These are phyloP conservation scores for Colletotrichum karsti DNA, from an alignment of 2,329 filamentous ascomycete species.

Conservation along the genomic window DNA sequence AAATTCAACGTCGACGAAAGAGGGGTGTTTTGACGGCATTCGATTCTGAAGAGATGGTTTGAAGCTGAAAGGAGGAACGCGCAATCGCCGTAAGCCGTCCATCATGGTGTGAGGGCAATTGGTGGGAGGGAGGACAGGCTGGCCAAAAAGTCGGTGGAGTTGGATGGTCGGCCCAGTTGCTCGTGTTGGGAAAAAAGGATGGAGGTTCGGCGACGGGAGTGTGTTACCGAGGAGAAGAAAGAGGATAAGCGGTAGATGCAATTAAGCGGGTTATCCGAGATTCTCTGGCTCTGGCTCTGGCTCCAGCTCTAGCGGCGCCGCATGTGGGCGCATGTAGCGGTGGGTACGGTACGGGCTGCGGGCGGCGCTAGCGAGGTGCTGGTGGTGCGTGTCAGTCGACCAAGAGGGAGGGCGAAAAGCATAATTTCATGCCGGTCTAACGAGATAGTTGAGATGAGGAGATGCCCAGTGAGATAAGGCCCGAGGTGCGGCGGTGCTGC, in stretches of 20 bases:
- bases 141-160: conserved; percentile 26
- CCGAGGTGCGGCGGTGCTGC: background rate
- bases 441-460: conserved; percentile 1
- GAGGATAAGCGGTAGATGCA: conserved; percentile 25
- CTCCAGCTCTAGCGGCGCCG: conserved; percentile 7
- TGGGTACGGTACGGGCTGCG: conserved; percentile 1
- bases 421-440: conserved; percentile 16
- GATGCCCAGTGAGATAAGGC: conserved; percentile 23
- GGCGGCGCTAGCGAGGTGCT: conserved; percentile 10
- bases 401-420: conserved; percentile 7
- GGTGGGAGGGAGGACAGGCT: conserved; percentile 16
- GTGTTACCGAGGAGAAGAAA: conserved; percentile 10
- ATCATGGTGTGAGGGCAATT: background rate
- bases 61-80: background rate
- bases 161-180: conserved; percentile 21
- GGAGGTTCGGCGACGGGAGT: conserved; percentile 20
- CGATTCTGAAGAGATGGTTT: background rate
- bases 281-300: too few species aligned
- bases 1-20: conserved; percentile 25
- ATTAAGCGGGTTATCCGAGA: conserved; percentile 5
- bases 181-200: conserved; percentile 20
- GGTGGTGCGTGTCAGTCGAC: conserved; percentile 22
- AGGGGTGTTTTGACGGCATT: conserved; percentile 15
- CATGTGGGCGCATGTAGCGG: conserved; percentile 14
- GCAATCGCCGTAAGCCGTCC: background rate